Evolutionary conservation across 2,329 filamentous ascomycete genomes (phyloP), one percentile per base, ranked within the genome.

Genomic region (Ophiostoma ulmi): DNA sequence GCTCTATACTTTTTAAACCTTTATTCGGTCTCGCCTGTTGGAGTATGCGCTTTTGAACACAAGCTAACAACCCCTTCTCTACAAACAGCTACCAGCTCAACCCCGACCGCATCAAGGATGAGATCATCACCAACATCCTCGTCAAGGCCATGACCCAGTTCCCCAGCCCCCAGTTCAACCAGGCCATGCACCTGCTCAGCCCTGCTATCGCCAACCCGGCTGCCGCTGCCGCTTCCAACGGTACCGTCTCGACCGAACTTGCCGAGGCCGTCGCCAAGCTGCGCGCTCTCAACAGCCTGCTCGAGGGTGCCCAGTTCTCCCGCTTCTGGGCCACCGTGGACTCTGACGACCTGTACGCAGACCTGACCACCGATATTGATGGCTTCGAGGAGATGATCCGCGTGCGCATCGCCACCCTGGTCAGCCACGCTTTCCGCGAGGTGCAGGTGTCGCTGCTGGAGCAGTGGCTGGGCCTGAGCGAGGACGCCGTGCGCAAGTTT

Each of bases 91-190:
- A 99, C 87, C 96, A 99, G 85, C 97, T 99, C 84, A 99, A 99
- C 88, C 95, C 95, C 69, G 94, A 98, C 85, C 92, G 97, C 77
- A 90, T 94, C 79, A 94, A 95, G 85, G 92, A 97, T 79, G 95
- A 99, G 82, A 93, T 94, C 78, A 93, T 95, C 81, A 98, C 95
- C 86, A 98, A 98, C 87, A 91, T 98, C 83, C 93, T 99, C 80
- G 94, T 97, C 85, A 99, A 98, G 86, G 88, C 94, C 75, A 90
- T 99, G 80, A 97, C 94, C 76, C 92, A 97, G 83, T 99, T 99
- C 86, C 95, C 95, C 74, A 94, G 92, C 26, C 89, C 95, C 64
- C 94, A 98, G 81, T 99, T 98, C 88, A 90, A 90, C 77, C 92
- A 98, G 77, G 91, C 91, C 77, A 90, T 99, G 73, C 92, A 97